Evolutionary conservation across 106 monocot genomes (phyloP).

Genomic region (Allium cepa): DNA sequence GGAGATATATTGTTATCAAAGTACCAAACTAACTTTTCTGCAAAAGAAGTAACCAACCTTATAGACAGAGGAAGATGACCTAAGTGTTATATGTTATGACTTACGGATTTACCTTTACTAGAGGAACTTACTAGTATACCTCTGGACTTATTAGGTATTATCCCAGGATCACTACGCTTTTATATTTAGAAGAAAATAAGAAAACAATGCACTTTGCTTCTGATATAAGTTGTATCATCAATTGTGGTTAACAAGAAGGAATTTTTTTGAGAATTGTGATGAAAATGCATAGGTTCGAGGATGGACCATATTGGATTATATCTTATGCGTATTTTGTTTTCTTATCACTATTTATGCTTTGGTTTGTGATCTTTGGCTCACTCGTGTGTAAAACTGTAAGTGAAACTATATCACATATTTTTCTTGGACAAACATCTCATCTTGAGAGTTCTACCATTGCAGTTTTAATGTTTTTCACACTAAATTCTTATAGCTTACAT

Average conservation of each 20-base stretch:
- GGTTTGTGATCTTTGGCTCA: constrained; percentile 62
- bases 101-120: too few relatives aligned
- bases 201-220: background rate
- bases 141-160: too few relatives aligned
- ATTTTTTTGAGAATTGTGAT: constrained; percentile 57
- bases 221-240: constrained; percentile 44
- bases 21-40: too few relatives aligned
- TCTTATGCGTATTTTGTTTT: constrained; percentile 70
- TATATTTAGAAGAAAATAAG: too few relatives aligned
- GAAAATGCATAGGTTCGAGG: constrained; percentile 92
- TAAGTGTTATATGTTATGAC: too few relatives aligned
- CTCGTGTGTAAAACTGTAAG: constrained; percentile 39
- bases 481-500: constrained; percentile 70
- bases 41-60: too few relatives aligned
- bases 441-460: constrained; percentile 2
- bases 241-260: constrained; percentile 77
- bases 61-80: too few relatives aligned
- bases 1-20: too few relatives aligned
- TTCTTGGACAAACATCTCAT: background rate
- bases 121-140: too few relatives aligned
- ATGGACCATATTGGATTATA: constrained; percentile 77
- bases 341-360: constrained; percentile 49
- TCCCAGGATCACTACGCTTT: too few relatives aligned
- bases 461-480: constrained; percentile 63
- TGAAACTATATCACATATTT: background rate